These are phyloP conservation scores for Fistulinella prunicolor DNA, from an alignment of 768 basidiomycete species.

Conservation along the genomic window DNA sequence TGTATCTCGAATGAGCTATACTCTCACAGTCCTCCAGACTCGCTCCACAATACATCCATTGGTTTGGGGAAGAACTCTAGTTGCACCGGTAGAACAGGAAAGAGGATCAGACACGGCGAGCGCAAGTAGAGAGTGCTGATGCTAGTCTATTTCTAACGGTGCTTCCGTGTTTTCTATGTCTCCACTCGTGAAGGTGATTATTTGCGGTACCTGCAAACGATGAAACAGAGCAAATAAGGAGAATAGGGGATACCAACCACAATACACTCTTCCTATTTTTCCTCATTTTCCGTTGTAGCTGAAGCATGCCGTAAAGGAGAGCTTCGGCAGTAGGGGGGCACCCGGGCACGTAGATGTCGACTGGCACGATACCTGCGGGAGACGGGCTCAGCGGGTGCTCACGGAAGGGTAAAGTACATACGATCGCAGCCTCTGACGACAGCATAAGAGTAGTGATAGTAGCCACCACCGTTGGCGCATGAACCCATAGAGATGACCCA, in stretches of 20 bases:
- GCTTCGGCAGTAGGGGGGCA: constrained; percentile 97
- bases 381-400: constrained; percentile 8
- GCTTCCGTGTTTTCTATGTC: constrained; percentile 4
- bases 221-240: not conserved
- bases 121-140: constrained; percentile 20
- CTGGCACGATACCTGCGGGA: constrained; percentile 83
- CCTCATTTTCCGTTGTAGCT: constrained; percentile 95
- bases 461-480: constrained; percentile 97
- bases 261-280: constrained; percentile 80
- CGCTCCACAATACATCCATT: no score
- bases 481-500: constrained; percentile 99
- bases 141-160: constrained; percentile 24
- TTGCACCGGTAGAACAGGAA: not conserved
- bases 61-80: no score
- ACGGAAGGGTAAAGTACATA: constrained; percentile 37
- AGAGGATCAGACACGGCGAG: constrained; percentile 7
- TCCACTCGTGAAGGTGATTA: constrained; percentile 5
- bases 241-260: constrained; percentile 52
- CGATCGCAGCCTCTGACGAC: constrained; percentile 98
- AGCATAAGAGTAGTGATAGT: constrained; percentile 98
- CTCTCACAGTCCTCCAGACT: no score
- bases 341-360: constrained; percentile 97
- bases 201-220: constrained; percentile 26
- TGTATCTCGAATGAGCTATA: no score
- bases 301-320: constrained; percentile 92